A percentile compares a stretch with the other conserved stretches of the same genome.
phyloP scores from a whole-genome alignment of 2,329 filamentous ascomycete genomes.

The Colletotrichum acutatum region DNA sequence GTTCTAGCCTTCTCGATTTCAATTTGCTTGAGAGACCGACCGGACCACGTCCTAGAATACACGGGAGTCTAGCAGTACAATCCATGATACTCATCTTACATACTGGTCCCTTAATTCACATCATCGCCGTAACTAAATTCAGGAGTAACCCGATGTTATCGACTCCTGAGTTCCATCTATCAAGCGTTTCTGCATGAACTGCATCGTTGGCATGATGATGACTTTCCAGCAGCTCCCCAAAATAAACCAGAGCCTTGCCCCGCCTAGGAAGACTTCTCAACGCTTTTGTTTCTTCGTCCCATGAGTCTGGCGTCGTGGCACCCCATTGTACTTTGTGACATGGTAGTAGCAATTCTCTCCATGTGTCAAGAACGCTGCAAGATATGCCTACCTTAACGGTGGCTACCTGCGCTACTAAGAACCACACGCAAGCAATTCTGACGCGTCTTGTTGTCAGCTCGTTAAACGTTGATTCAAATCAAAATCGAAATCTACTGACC shows the following conservation, averaged over 20 bases:
- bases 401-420: conserved; percentile 22
- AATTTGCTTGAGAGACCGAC: too few species aligned
- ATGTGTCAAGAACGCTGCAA: conserved; percentile 16
- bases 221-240: conserved; percentile 13
- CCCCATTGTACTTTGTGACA: conserved; percentile 22
- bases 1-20: neutral
- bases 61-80: too few species aligned
- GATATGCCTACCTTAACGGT: conserved; percentile 2
- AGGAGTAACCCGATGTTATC: conserved; percentile 28
- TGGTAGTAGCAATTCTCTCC: conserved; percentile 11
- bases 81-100: too few species aligned
- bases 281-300: conserved; percentile 13
- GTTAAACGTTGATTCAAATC: too few species aligned
- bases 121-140: conserved; percentile 8
- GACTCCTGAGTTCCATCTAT: conserved; percentile 26
- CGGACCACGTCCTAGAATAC: too few species aligned
- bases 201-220: neutral
- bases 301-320: conserved; percentile 6
- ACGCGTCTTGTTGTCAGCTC: neutral
- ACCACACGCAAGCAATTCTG: conserved; percentile 23
- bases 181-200: neutral
- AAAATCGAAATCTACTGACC: neutral
- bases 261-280: neutral
- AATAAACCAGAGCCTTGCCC: neutral
- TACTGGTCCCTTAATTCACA: neutral